Evolutionary conservation across 257 asterid species (phyloP), one percentile per base, ranked within the genome.

Genomic region (Solanum pinnatisectum): DNA sequence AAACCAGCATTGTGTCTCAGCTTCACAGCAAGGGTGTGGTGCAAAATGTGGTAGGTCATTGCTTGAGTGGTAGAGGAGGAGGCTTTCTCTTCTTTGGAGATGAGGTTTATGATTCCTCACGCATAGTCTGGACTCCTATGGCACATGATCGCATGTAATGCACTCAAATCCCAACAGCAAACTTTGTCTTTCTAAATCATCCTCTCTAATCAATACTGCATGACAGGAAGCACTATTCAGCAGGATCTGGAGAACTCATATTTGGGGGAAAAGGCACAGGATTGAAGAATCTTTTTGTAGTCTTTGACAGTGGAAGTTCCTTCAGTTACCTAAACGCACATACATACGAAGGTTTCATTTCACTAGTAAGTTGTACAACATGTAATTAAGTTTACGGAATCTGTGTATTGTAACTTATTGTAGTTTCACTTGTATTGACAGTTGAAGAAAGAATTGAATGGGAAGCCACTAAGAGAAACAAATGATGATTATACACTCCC

Each of bases 281-380:
- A 25, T 86, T 90, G 33, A 96, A 94, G 93, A 94, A 95, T 88
- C 98, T 97, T 22, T 88, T 88, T 40, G 92, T 96, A 39, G 93
- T 96, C n/a, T 96, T 97, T 83, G 99, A 97, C 92, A 97, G 99
- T 79, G 99, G 99, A 91, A 97, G 99, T 89, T 97, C 99, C 37
- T 97, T 94, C 88, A 95, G 95, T 56, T 97, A 97, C 92, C 91
- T 97, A 30, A 92, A 87, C 87, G 93, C 98, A 85, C 98, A 93
- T 87, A 92, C 95, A 73, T 97, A 95, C 88, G 94, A 91, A 18
- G 68, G 94, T 46, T 89, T 96, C 35, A 90, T 97, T 81, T 92
- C 97, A 73, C 85, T 90, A 91, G 99, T 97, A 93, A 91, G 96
- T 87, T 90, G 73, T 84, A 46, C 32, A 25, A 36, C 79, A 27